A percentile compares a stretch with the other conserved stretches of the same genome.
Conservation (phyloP, 495 filamentous ascomycete species). For the Aspergillus conjunctus region DNA sequence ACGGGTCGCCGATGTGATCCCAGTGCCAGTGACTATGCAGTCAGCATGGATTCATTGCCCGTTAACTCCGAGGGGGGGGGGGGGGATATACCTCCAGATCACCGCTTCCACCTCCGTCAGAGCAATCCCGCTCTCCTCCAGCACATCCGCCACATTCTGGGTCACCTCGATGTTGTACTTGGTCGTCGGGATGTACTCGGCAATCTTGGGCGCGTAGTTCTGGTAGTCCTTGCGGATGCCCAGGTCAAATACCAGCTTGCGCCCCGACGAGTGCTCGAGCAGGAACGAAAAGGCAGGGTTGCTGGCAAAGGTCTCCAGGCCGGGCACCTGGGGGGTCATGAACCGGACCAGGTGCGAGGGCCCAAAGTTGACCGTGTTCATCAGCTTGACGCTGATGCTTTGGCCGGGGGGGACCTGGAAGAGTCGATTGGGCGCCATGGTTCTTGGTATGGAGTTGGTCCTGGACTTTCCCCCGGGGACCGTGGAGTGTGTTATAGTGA, state of each 20-base stretch:
- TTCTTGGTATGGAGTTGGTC: not conserved
- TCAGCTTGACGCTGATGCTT: constrained; percentile 24
- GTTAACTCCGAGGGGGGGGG: not conserved
- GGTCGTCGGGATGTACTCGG: constrained; percentile 14
- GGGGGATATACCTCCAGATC: constrained; percentile 47
- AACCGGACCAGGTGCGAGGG: constrained; percentile 26
- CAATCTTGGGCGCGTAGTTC: constrained; percentile 15
- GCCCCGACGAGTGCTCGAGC: constrained; percentile 25
- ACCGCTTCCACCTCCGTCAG: constrained; percentile 51
- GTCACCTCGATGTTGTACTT: constrained; percentile 7
- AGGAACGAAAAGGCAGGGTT: constrained; percentile 28
- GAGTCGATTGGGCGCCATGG: constrained; percentile 18
- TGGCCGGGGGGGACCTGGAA: constrained; percentile 42
- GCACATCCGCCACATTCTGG: constrained; percentile 11
- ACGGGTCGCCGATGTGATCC: constrained; percentile 61
- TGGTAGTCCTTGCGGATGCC: constrained; percentile 19
- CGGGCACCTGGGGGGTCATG: constrained; percentile 27
- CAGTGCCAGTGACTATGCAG: constrained; percentile 49
- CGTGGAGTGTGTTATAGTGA: too few species aligned
- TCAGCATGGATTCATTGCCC: not conserved
- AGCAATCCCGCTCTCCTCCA: constrained; percentile 8
- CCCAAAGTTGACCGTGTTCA: constrained; percentile 28
- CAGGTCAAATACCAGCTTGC: constrained; percentile 18
- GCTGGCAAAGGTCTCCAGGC: constrained; percentile 22
- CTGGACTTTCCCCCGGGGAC: not conserved